Conservation (phyloP, 148 eudicot genomes). For the Rhododendron molle region DNA sequence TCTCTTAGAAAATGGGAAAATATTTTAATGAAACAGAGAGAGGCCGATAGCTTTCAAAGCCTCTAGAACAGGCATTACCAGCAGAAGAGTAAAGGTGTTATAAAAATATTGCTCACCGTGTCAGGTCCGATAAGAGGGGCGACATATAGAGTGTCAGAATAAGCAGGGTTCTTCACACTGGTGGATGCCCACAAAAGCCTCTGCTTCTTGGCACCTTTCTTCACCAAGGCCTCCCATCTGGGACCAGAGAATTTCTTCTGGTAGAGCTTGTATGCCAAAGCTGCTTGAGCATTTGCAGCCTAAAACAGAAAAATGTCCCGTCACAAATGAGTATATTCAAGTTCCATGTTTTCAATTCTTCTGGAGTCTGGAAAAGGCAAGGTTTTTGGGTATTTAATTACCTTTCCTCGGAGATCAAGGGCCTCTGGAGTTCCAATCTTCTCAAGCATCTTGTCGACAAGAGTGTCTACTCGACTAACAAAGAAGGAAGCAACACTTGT, state of each 20-base stretch:
- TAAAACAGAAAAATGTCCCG: slow-evolving; percentile 17
- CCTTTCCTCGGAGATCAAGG: slow-evolving; percentile 93
- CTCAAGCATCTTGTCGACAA: slow-evolving; percentile 93
- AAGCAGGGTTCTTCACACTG: slow-evolving; percentile 94
- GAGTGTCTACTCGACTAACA: slow-evolving; percentile 91
- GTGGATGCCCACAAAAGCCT: slow-evolving; percentile 96
- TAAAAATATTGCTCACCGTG: slow-evolving; percentile 47
- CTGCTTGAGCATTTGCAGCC: slow-evolving; percentile 99
- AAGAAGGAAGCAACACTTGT: slow-evolving; percentile 99
- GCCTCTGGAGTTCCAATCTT: slow-evolving; percentile 91
- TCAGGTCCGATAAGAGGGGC: slow-evolving; percentile 94
- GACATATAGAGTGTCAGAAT: slow-evolving; percentile 88
- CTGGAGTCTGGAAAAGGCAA: not conserved
- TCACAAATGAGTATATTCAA: not conserved
- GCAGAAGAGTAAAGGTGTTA: not conserved
- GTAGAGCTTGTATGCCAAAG: slow-evolving; percentile 79
- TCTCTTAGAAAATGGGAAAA: not conserved
- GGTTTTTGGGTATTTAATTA: slow-evolving; percentile 14
- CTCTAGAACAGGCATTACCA: not conserved
- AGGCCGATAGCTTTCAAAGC: not conserved
- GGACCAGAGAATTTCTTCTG: slow-evolving; percentile 96
- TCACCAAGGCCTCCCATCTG: slow-evolving; percentile 93
- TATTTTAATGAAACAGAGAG: not conserved
- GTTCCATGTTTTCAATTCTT: not conserved
- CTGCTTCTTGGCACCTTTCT: slow-evolving; percentile 99